Evolutionary conservation across 305 asterid species (phyloP).

Genomic region (Fraxinus floribunda): DNA sequence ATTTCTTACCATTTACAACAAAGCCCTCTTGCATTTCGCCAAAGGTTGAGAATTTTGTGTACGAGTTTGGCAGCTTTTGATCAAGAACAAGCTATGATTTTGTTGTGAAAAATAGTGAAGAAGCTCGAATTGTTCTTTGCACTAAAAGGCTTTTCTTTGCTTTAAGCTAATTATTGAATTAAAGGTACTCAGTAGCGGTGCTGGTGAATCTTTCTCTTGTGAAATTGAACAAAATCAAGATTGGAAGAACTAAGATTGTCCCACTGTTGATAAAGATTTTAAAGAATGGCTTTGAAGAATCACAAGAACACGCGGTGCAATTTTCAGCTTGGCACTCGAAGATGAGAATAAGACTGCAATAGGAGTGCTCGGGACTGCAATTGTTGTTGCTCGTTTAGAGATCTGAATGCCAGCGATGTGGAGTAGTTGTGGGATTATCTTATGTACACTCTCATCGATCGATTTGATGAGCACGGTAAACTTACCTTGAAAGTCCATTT

Average conservation of each 20-base stretch:
- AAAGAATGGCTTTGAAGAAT: slow-evolving; percentile 70
- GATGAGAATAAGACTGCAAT: slow-evolving; percentile 76
- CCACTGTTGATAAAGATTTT: slow-evolving; percentile 57
- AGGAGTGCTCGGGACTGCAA: slow-evolving; percentile 71
- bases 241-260: slow-evolving; percentile 63
- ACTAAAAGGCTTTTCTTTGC: slow-evolving; percentile 53
- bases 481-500: background rate
- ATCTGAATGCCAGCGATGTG: slow-evolving; percentile 46
- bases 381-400: slow-evolving; percentile 67
- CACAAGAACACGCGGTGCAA: slow-evolving; percentile 74
- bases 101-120: slow-evolving; percentile 55
- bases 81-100: slow-evolving; percentile 67
- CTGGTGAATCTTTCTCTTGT: slow-evolving; percentile 76
- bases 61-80: slow-evolving; percentile 53
- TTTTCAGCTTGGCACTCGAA: slow-evolving; percentile 61
- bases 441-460: background rate
- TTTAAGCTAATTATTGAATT: slow-evolving; percentile 48
- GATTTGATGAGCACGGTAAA: background rate
- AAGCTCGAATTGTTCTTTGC: slow-evolving; percentile 54
- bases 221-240: slow-evolving; percentile 59
- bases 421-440: background rate
- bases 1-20: slow-evolving; percentile 57
- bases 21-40: slow-evolving; percentile 60
- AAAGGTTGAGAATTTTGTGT: slow-evolving; percentile 46
- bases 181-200: slow-evolving; percentile 60